Percentiles rank a stretch among this genome's conserved stretches.
These are phyloP conservation scores for Cichorium intybus DNA, from an alignment of 140 eudicot species.

Conservation along the genomic window DNA sequence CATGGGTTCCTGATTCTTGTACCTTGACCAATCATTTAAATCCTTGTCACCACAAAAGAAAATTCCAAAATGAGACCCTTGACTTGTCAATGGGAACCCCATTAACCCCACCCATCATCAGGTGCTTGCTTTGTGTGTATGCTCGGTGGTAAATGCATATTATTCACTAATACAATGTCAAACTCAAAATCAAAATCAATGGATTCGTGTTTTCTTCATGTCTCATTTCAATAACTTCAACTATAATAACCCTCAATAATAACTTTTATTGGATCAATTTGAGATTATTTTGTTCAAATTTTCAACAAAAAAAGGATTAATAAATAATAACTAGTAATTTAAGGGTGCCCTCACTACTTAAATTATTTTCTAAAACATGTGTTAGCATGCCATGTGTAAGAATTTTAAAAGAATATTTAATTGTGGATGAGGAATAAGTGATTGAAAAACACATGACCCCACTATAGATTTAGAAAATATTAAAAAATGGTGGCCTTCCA, in stretches of 20 bases:
- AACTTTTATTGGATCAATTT: not conserved
- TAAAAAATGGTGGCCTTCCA: constrained; percentile 23
- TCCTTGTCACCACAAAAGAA: constrained; percentile 23
- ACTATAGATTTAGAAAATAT: constrained; percentile 21
- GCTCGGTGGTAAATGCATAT: constrained; percentile 24
- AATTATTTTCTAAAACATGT: not conserved
- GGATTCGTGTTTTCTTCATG: not conserved
- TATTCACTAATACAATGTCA: constrained; percentile 18
- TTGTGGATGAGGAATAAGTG: constrained; percentile 69
- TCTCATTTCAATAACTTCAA: not conserved
- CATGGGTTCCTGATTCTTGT: constrained; percentile 44
- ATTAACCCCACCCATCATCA: constrained; percentile 4
- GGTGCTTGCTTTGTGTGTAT: constrained; percentile 33
- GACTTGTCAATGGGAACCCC: constrained; percentile 29
- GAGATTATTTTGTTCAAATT: not conserved
- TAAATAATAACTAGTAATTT: not conserved
- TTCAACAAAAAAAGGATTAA: not conserved
- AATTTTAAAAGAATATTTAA: constrained; percentile 8
- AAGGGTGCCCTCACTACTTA: not conserved
- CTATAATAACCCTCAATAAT: not conserved
- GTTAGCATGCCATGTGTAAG: constrained; percentile 26
- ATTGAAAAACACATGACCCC: constrained; percentile 36
- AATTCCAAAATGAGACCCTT: constrained; percentile 25
- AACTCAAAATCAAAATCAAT: constrained; percentile 1
- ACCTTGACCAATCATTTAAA: constrained; percentile 38